Percentiles rank a stretch among this genome's conserved stretches.
Evolutionary conservation across 2,329 filamentous ascomycete genomes (phyloP).

Genomic region (Talaromyces sp.): DNA sequence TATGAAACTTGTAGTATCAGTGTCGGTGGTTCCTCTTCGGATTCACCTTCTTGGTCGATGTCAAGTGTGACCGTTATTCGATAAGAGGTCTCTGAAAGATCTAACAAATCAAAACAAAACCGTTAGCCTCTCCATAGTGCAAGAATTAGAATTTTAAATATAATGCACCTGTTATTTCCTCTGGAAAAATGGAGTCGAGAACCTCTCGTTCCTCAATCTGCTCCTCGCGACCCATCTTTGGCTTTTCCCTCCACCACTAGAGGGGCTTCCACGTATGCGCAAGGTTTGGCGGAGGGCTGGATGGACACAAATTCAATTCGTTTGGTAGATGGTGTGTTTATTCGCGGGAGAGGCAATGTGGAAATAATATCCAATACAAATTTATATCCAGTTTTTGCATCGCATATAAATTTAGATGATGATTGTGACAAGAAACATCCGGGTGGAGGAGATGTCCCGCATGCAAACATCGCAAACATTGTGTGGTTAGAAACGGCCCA

Average conservation of each 20-base stretch:
- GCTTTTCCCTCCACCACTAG: conserved; percentile 12
- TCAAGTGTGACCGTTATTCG: conserved; percentile 83
- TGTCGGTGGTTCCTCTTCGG: conserved; percentile 57
- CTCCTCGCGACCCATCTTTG: conserved; percentile 62
- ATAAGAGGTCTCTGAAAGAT: conserved; percentile 85
- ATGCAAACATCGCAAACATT: conserved; percentile 39
- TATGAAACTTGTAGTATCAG: conserved; percentile 83
- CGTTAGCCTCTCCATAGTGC: neutral
- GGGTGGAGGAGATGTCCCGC: conserved; percentile 21
- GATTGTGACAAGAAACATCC: neutral
- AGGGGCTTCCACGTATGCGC: neutral
- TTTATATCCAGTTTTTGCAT: neutral
- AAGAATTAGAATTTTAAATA: neutral
- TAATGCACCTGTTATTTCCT: conserved; percentile 79
- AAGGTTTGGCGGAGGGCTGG: neutral
- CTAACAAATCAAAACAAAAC: conserved; percentile 41
- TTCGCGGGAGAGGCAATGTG: neutral
- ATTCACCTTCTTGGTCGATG: conserved; percentile 59
- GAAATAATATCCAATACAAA: neutral
- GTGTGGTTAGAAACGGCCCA: conserved; percentile 22
- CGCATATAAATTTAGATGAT: neutral
- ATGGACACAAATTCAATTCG: neutral
- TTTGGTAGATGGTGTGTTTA: neutral
- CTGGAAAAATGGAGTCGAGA: conserved; percentile 95
- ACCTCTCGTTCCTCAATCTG: conserved; percentile 95